Conservation (phyloP, 257 asterid genomes). For the Salvia hispanica region DNA sequence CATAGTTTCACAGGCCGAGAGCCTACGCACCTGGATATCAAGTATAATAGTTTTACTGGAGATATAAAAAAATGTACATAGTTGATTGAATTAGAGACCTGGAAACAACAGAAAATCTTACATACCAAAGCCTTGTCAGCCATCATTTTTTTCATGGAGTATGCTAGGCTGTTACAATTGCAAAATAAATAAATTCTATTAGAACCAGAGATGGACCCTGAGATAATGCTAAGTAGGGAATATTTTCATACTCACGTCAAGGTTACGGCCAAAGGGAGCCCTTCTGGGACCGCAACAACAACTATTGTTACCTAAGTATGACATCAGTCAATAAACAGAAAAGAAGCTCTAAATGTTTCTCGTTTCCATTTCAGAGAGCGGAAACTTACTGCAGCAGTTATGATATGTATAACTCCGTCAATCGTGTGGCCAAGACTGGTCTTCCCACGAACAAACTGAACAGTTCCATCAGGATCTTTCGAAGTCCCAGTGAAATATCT, state of each 20-base stretch:
- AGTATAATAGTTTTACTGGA: conserved; percentile 2
- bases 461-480: conserved; percentile 67
- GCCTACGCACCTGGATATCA: conserved; percentile 83
- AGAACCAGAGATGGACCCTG: not conserved
- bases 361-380: conserved; percentile 29
- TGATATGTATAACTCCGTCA: conserved; percentile 70
- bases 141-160: conserved; percentile 99
- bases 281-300: conserved; percentile 98
- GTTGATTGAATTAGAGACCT: conserved; percentile 5
- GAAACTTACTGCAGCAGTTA: conserved; percentile 86
- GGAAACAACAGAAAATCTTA: not conserved
- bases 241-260: conserved; percentile 66
- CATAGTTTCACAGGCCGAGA: conserved; percentile 99
- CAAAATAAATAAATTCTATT: conserved; percentile 21
- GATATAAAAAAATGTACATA: conserved; percentile 23
- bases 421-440: conserved; percentile 53
- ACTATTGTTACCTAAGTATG: conserved; percentile 88
- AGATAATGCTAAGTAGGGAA: conserved; percentile 11
- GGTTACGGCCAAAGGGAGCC: conserved; percentile 97
- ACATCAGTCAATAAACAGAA: conserved; percentile 39
- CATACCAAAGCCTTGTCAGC: conserved; percentile 97
- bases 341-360: conserved; percentile 14
- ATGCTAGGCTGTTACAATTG: conserved; percentile 74
- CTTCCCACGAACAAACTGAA: conserved; percentile 72
- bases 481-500: conserved; percentile 89